Percentiles rank a stretch among this genome's conserved stretches.
These are phyloP conservation scores for Lyophyllum decastes DNA, from an alignment of 768 basidiomycete species.

Conservation along the genomic window DNA sequence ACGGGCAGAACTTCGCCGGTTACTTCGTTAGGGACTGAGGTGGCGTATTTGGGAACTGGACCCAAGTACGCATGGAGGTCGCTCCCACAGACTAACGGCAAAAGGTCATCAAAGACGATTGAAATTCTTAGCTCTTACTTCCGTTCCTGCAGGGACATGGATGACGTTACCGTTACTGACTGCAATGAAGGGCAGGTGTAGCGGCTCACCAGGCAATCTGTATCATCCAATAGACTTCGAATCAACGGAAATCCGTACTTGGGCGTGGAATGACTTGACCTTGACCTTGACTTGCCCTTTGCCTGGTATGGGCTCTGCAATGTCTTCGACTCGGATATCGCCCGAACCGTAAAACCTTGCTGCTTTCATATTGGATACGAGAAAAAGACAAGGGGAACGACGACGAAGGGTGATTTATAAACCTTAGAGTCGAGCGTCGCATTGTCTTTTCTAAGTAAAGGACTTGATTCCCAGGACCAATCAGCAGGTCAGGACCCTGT, in stretches of 20 bases:
- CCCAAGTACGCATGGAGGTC: conserved; percentile 46
- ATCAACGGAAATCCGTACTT: neutral
- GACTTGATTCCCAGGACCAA: neutral
- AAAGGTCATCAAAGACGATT: neutral
- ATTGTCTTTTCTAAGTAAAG: neutral
- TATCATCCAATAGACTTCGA: neutral
- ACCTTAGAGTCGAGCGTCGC: neutral
- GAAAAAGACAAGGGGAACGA: neutral
- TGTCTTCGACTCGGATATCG: conserved; percentile 44
- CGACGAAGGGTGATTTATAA: neutral
- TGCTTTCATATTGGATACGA: conserved; percentile 37
- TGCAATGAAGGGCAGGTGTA: neutral
- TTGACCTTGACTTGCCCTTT: conserved; percentile 46
- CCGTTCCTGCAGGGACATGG: conserved; percentile 24
- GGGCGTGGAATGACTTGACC: conserved; percentile 19
- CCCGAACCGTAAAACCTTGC: conserved; percentile 45
- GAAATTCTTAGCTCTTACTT: conserved; percentile 21
- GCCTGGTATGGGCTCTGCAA: conserved; percentile 35
- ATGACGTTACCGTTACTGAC: neutral
- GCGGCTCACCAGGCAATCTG: conserved; percentile 30
- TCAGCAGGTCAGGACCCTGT: neutral
- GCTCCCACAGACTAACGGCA: conserved; percentile 41
- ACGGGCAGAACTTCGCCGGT: conserved; percentile 42
- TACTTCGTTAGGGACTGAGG: conserved; percentile 32
- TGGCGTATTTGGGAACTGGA: conserved; percentile 29